Base-by-base conservation (phyloP, 2,329 filamentous ascomycete species). In the Epichloe typhina region DNA sequence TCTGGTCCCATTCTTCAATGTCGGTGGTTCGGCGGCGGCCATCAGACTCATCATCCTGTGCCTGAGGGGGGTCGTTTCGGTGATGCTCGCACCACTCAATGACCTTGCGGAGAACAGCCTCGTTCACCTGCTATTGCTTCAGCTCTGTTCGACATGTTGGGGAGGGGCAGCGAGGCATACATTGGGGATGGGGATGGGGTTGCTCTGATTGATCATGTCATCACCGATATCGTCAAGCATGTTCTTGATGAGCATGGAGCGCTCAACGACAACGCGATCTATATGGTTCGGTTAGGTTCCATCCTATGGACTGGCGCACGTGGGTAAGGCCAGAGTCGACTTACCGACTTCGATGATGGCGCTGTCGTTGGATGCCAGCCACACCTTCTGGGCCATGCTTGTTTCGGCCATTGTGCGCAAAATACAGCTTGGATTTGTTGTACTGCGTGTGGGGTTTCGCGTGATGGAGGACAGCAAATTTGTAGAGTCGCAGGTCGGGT, bases 1-100 rank as follows among this genome's bases (percentile, higher is more conserved):
- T 98, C 70, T 97, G 91, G 62, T 98, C 93, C 93, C 93, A 98
- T 71, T 98, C 93, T 53, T 97, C 93, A 58, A 98, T 98, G 62
- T 98, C 93, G 45, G 93, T 97, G 1, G 90, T 95, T 81, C 95
- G 96, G 78, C 96, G 96, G 61, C 93, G 88, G 47, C 84, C 89
- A 62, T 97, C 91, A 55, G 86, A 85, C 61, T 98, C 89, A 54
- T 95, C 93, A 55, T 97, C 91, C 61, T 82, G 80, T 50, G 83
- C 76, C 55, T 82, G 79, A n/a, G 82, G 76, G 39, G 93, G 88
- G 64, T 98, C 93, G 67, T 83, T 82, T 69, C 87, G 86, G 79
- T 98, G 93, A 67, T 96, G 88, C 57, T 87, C 82, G 74, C 93
- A 97, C 93, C 93, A 98, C 70, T 97, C 93, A 61, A 98, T 84